These are phyloP conservation scores for Termitomyces sp. DNA, from an alignment of 768 basidiomycete species.

Conservation along the genomic window DNA sequence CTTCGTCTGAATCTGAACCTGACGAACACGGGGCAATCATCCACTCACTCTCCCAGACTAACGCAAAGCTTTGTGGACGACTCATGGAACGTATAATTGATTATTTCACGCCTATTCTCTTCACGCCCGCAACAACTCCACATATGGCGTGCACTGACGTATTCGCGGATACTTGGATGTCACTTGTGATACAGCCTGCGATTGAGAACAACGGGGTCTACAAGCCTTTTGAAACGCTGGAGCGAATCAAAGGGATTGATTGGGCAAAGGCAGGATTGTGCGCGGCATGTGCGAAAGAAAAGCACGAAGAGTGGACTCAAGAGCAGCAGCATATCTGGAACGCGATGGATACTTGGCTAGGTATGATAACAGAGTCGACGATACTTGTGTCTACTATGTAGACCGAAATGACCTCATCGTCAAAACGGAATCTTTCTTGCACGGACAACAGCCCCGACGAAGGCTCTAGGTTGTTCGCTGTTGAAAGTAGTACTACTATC, in stretches of 20 bases:
- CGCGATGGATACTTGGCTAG: slow-evolving; percentile 58
- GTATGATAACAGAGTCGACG: not conserved
- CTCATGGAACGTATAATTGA: slow-evolving; percentile 55
- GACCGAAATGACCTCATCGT: too few relatives aligned
- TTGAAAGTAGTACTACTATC: too few relatives aligned
- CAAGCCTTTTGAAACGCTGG: slow-evolving; percentile 69
- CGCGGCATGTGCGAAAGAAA: slow-evolving; percentile 50
- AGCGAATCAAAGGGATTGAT: slow-evolving; percentile 51
- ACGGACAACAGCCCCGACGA: too few relatives aligned
- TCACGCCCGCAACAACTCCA: slow-evolving; percentile 63
- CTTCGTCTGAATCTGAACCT: slow-evolving; percentile 8
- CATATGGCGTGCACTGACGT: slow-evolving; percentile 76
- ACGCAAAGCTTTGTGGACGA: slow-evolving; percentile 38
- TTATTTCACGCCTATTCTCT: slow-evolving; percentile 69
- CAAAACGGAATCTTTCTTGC: not conserved
- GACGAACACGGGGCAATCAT: not conserved
- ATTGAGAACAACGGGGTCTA: slow-evolving; percentile 60
- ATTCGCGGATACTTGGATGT: slow-evolving; percentile 72
- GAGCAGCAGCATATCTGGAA: slow-evolving; percentile 61
- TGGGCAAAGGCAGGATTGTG: slow-evolving; percentile 64
- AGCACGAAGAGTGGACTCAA: slow-evolving; percentile 61
- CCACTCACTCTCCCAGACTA: slow-evolving; percentile 22
- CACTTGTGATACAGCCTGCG: slow-evolving; percentile 64
- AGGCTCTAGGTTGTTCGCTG: too few relatives aligned
- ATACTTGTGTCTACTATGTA: not conserved